Evolutionary conservation across 108 stramenopile species (phyloP).

Genomic region (Skeletonema potamos): DNA sequence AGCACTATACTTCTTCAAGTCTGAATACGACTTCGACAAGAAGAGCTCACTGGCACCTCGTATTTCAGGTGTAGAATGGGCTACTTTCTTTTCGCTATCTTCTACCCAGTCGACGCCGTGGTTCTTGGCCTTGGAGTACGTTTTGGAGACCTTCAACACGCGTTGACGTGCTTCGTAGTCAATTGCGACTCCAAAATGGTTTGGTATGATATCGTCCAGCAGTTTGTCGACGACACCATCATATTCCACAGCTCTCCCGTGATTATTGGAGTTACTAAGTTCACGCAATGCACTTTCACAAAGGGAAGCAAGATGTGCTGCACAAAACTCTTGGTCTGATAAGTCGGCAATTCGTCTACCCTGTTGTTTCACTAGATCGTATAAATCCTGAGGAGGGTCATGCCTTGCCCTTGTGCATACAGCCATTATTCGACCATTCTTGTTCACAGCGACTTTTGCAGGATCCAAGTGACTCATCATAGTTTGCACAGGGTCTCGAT

Average conservation of each 20-base stretch:
- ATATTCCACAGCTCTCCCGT: slow-evolving; percentile 70
- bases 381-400: slow-evolving; percentile 29
- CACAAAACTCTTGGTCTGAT: slow-evolving; percentile 73
- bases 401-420: slow-evolving; percentile 34
- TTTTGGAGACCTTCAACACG: slow-evolving; percentile 54
- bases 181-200: slow-evolving; percentile 56
- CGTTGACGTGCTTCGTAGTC: slow-evolving; percentile 37
- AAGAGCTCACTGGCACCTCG: slow-evolving; percentile 57
- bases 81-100: slow-evolving; percentile 63
- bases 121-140: slow-evolving; percentile 67
- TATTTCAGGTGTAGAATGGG: slow-evolving; percentile 46
- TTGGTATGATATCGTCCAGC: slow-evolving; percentile 59
- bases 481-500: slow-evolving; percentile 89
- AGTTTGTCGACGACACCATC: slow-evolving; percentile 62
- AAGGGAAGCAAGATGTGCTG: slow-evolving; percentile 68
- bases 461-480: slow-evolving; percentile 81
- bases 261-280: slow-evolving; percentile 6
- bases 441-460: slow-evolving; percentile 5
- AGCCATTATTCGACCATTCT: slow-evolving; percentile 5
- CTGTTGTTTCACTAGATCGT: slow-evolving; percentile 35
- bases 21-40: slow-evolving; percentile 33
- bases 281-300: slow-evolving; percentile 54
- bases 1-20: slow-evolving; percentile 20
- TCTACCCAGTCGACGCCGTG: slow-evolving; percentile 45
- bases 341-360: slow-evolving; percentile 24